Evolutionary conservation across 257 asterid genomes (phyloP).

Genomic region (Lithospermum erythrorhizon): DNA sequence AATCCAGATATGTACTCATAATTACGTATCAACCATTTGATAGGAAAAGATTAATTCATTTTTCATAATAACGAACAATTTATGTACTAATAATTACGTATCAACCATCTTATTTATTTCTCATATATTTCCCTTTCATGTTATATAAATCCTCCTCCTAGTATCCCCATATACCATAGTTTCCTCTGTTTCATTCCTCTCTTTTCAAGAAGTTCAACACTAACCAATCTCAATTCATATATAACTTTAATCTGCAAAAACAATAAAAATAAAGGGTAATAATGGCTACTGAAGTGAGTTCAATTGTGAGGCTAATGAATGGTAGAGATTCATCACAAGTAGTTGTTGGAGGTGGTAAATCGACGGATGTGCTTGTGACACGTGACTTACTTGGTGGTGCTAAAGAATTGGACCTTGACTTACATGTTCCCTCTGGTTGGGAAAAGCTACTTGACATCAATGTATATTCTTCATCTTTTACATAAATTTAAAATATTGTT

Average conservation of each 20-base stretch:
- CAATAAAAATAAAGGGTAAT: neutral
- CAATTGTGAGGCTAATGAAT: constrained; percentile 49
- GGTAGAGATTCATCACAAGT: constrained; percentile 41
- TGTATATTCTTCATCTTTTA: constrained; percentile 20
- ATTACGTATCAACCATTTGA: too few relatives aligned
- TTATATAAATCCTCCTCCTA: constrained; percentile 3
- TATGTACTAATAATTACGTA: constrained; percentile 12
- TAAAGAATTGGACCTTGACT: constrained; percentile 79
- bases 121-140: neutral
- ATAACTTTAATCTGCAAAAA: constrained; percentile 8
- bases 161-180: neutral
- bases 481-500: too few relatives aligned
- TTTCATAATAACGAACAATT: neutral
- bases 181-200: neutral
- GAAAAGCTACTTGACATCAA: constrained; percentile 79
- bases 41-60: too few relatives aligned
- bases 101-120: neutral
- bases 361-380: constrained; percentile 51
- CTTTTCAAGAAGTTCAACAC: neutral
- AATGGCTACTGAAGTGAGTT: constrained; percentile 93
- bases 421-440: constrained; percentile 92
- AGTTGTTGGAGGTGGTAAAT: constrained; percentile 16
- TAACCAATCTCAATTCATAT: constrained; percentile 1
- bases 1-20: too few relatives aligned
- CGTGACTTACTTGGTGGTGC: constrained; percentile 80